Evolutionary conservation across 208 protist genomes (phyloP), one percentile per base, ranked within the genome.

Genomic region (Porcisia hertigi): DNA sequence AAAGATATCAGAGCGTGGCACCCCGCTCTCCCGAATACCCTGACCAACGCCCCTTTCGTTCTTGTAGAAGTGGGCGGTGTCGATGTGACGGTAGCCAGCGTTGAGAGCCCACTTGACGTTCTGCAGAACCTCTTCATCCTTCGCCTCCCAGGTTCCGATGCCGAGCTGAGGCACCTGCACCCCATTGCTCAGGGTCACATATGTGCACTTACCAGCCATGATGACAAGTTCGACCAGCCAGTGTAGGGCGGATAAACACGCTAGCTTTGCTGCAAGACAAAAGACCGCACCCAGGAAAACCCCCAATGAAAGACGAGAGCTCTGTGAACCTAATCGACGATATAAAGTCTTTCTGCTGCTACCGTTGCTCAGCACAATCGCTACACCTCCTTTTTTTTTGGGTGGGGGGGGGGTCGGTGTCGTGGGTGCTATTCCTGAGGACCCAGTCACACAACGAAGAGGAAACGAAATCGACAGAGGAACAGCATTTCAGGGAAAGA

Each of bases 1-100:
- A 45, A 93, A 99, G 20, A 98, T 25, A 43, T 98, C 94, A 18
- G 92, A 85, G 52, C 97, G 88, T 39, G 89, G 86, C 36, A 97
- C 81, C 0, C 86, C 86, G 25, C 79, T 85, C 39, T 88, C 88
- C 1, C 84, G 75, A 41, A 92, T 84, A 20, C 79, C 90, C 65
- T 83, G 72, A 16, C 90, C 90, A 16, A 92, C 80, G 67, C 83
- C 71, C 0, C 63, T 81, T 71, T 98, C 94, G 73, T 98, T 98
- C 16, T 84, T 77, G 83, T 98, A 98, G 30, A 86, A 79, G 55
- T 52, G 67, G 4, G 96, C 93, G 54, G 86, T 93, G 83, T 98
- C 96, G 59, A 98, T 92, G 73, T 97, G 92, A 34, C 88, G 79
- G 78, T 98, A 98, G 25, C 96, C 96, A 9, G 83, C 79, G 55